Conservation (phyloP, 345 rosid species). For the Tarenaya hassleriana region DNA sequence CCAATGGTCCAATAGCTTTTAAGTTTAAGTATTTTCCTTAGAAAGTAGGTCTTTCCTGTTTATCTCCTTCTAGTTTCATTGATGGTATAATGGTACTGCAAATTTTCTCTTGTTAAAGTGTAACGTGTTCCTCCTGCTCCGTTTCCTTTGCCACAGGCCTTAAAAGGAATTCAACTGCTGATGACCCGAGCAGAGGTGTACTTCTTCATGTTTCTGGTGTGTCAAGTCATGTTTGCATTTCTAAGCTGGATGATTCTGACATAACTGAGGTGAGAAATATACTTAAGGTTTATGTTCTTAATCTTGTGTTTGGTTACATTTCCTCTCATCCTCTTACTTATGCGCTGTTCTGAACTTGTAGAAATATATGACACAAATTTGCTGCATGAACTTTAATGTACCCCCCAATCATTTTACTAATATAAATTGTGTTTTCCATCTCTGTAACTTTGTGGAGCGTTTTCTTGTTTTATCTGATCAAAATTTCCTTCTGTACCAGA, state of each 20-base stretch:
- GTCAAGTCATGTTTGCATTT: slow-evolving; percentile 17
- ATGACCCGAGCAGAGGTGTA: slow-evolving; percentile 8
- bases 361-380: too few species aligned
- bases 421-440: too few species aligned
- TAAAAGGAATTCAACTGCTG: neutral
- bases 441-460: too few species aligned
- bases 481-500: neutral
- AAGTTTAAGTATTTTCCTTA: slow-evolving; percentile 2
- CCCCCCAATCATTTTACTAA: too few species aligned
- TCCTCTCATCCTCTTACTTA: neutral
- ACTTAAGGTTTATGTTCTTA: neutral
- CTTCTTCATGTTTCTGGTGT: slow-evolving; percentile 18
- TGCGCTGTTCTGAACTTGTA: too few species aligned
- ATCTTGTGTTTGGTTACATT: neutral
- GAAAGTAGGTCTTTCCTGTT: neutral
- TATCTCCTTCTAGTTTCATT: slow-evolving; percentile 1
- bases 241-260: slow-evolving; percentile 31
- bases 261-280: slow-evolving; percentile 18
- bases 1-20: neutral
- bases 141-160: slow-evolving; percentile 14
- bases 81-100: neutral
- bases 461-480: too few species aligned
- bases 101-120: neutral
- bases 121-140: neutral
- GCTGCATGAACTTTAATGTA: too few species aligned